A percentile compares a stretch with the other conserved stretches of the same genome.
Evolutionary conservation across 495 filamentous ascomycete species (phyloP).

Genomic region (Poronia punctata): DNA sequence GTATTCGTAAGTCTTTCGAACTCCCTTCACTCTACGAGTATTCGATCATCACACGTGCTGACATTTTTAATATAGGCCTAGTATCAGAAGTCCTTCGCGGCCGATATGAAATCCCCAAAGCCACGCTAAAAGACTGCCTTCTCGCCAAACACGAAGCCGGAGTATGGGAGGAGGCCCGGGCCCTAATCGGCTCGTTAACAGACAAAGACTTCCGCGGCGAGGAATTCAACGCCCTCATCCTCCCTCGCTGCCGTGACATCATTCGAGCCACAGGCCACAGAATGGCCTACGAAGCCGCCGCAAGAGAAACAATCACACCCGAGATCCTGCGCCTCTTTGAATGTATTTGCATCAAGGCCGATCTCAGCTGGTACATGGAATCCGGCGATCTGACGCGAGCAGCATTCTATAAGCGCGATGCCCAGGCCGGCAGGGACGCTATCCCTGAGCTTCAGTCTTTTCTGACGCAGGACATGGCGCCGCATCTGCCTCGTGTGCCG

Average conservation of each 20-base stretch:
- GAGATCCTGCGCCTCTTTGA: slow-evolving; percentile 27
- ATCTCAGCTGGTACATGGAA: slow-evolving; percentile 29
- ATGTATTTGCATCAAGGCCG: slow-evolving; percentile 20
- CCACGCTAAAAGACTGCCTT: slow-evolving; percentile 14
- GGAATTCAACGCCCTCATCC: slow-evolving; percentile 23
- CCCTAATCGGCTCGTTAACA: slow-evolving; percentile 9
- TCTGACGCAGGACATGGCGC: background rate
- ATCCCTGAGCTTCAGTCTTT: background rate
- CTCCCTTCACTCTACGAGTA: too few species aligned
- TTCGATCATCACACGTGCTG: background rate
- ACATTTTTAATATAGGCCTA: slow-evolving; percentile 12
- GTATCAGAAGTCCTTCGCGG: slow-evolving; percentile 29
- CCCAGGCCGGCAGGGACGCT: background rate
- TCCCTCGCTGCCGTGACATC: slow-evolving; percentile 26
- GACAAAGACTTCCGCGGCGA: slow-evolving; percentile 15
- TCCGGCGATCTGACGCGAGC: slow-evolving; percentile 1
- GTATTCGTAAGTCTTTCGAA: slow-evolving; percentile 24
- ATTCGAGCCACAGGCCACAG: slow-evolving; percentile 30
- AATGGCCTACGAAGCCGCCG: slow-evolving; percentile 30
- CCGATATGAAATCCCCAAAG: slow-evolving; percentile 25
- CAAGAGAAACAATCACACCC: slow-evolving; percentile 13
- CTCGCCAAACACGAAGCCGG: slow-evolving; percentile 28
- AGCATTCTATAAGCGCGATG: background rate
- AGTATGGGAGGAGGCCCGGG: slow-evolving; percentile 16
- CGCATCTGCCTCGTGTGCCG: background rate